A percentile compares a stretch with the other conserved stretches of the same genome.
phyloP scores from a whole-genome alignment of 805 yeast species.

The Blastobotrys mokoenaii region DNA sequence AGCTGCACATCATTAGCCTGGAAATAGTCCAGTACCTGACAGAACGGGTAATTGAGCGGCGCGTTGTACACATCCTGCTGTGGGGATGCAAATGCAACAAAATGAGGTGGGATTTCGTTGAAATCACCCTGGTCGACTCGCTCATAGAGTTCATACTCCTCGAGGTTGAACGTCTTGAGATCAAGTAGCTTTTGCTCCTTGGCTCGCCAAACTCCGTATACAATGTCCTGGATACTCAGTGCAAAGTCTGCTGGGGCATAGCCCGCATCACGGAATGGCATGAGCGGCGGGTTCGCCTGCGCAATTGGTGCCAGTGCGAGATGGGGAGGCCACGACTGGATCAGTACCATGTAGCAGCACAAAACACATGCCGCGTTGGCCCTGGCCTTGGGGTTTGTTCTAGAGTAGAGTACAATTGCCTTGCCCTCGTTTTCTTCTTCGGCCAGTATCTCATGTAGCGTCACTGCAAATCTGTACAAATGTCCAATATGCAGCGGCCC shows the following conservation, averaged over 20 bases:
- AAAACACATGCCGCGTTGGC: slow-evolving; percentile 92
- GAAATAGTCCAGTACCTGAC: slow-evolving; percentile 74
- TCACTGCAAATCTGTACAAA: slow-evolving; percentile 89
- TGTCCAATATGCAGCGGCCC: slow-evolving; percentile 95
- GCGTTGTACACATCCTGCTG: slow-evolving; percentile 33
- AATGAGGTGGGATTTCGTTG: slow-evolving; percentile 83
- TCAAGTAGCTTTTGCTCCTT: slow-evolving; percentile 87
- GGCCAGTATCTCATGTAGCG: slow-evolving; percentile 82
- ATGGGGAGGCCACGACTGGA: slow-evolving; percentile 98
- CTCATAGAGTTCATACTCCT: slow-evolving; percentile 90
- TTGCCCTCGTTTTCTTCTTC: slow-evolving; percentile 76
- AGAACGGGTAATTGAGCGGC: slow-evolving; percentile 36
- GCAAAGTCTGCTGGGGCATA: slow-evolving; percentile 93
- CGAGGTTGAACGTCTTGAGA: slow-evolving; percentile 76
- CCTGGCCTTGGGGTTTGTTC: slow-evolving; percentile 70
- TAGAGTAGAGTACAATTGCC: slow-evolving; percentile 85
- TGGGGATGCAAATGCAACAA: slow-evolving; percentile 97
- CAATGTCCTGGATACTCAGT: slow-evolving; percentile 87
- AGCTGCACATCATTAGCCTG: slow-evolving; percentile 64
- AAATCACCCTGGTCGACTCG: slow-evolving; percentile 96
- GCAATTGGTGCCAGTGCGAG: slow-evolving; percentile 91
- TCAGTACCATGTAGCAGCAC: slow-evolving; percentile 88
- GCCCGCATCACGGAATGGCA: slow-evolving; percentile 96
- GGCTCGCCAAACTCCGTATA: slow-evolving; percentile 96
- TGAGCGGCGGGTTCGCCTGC: slow-evolving; percentile 86